Evolutionary conservation across 768 basidiomycete genomes (phyloP), one percentile per base, ranked within the genome.

Genomic region (Kwoniella sp.): DNA sequence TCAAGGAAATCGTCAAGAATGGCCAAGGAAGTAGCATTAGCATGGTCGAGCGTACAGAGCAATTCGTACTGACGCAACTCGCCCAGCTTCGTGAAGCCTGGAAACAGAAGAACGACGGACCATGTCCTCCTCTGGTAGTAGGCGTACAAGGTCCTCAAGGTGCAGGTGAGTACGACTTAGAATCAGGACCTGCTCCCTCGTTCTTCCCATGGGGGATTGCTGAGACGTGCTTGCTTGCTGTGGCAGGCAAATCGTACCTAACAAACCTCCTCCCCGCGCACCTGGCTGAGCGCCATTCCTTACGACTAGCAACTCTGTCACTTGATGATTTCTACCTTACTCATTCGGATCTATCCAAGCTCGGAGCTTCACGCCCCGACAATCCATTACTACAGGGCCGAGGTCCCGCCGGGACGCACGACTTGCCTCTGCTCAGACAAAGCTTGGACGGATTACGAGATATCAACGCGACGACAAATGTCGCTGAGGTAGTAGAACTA

Each of bases 321-420:
- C 69, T 80, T 22, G 80, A 80, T 68, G 80, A 97, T 73, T 83
- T 97, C 13, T 96, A 96, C 81, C 86, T 92, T 37, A 84, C 89
- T 0, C 89, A 91, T 68, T 80, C 82, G 1, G 83, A 76, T 0
- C 84, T 94, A 36, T 78, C 81, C 1, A 77, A 79, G 0, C 84
- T 94, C 25, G 87, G 90, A 4, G 51, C 65, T 0, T 72, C 81
- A 1, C 67, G 88, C 65, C 85, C 88, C 0, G 68, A 77, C 2
- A 94, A 95, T 71, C 69, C 74, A 26, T 82, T 97, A 4, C 84
- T 92, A 73, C 82, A 83, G 6, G 93, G 93, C 10, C 86, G 93
- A 17, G 93, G 93, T 0, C 91, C 88, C 69, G 92, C 93, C 0
- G 93, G 93, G 0, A 96, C 93, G 8, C 93, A 96, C 76, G 93